Evolutionary conservation across 129 eudicot species (phyloP).

Genomic region (Erigeron canadensis): DNA sequence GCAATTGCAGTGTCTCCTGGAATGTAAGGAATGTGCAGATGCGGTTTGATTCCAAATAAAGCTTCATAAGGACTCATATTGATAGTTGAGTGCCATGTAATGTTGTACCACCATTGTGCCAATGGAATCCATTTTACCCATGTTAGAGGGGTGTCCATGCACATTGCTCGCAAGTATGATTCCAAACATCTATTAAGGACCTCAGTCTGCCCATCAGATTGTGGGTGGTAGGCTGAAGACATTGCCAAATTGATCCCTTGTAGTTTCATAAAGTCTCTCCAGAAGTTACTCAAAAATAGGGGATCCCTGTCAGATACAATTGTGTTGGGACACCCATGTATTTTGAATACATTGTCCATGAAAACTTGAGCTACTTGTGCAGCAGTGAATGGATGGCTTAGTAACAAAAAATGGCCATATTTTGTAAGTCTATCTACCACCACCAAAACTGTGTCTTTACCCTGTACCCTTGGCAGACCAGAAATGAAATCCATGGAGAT

Average conservation of each 20-base stretch:
- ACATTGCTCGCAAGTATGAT: constrained; percentile 2
- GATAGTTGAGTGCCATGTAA: background rate
- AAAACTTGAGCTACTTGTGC: background rate
- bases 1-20: background rate
- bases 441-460: background rate
- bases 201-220: background rate
- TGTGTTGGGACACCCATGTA: background rate
- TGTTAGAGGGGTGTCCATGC: background rate
- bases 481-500: constrained; percentile 23
- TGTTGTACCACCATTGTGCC: constrained; percentile 21
- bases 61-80: background rate
- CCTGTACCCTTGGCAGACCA: constrained; percentile 8
- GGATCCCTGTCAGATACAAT: background rate
- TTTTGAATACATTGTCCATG: background rate
- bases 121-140: constrained; percentile 2
- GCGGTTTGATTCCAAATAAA: background rate
- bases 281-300: background rate
- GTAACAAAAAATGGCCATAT: constrained; percentile 5
- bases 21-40: background rate
- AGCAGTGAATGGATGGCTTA: constrained; percentile 14
- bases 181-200: constrained; percentile 19
- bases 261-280: background rate
- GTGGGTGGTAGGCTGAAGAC: background rate
- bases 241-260: no score
- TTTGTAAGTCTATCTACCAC: constrained; percentile 18